Evolutionary conservation across 2,329 filamentous ascomycete species (phyloP).

Genomic region (Venturia asperata): DNA sequence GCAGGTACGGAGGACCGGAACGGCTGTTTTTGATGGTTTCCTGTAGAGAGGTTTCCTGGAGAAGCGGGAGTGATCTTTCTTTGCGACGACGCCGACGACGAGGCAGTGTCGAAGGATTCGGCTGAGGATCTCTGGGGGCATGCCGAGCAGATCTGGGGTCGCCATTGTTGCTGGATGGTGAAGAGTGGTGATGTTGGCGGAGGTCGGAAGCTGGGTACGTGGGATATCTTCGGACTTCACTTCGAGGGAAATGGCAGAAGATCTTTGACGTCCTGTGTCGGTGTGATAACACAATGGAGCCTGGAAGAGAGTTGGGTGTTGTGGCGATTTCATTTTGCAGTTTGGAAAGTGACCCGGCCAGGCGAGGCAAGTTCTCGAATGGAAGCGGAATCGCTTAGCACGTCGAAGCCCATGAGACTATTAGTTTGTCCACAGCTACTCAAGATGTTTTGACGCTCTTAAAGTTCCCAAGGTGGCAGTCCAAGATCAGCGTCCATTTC

Average conservation of each 20-base stretch:
- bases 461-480: no score
- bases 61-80: no score
- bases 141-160: neutral
- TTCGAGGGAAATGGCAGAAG: no score
- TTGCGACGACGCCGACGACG: neutral
- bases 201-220: neutral
- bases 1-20: neutral
- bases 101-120: neutral
- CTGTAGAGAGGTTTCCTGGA: no score
- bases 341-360: no score
- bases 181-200: neutral
- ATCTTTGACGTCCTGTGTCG: no score
- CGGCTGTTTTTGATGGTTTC: neutral
- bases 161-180: neutral
- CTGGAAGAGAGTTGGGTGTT: no score
- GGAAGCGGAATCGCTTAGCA: neutral
- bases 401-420: neutral
- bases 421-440: neutral
- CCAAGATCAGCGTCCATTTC: no score
- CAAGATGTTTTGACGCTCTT: neutral
- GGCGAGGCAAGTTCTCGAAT: neutral
- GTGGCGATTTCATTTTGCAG: no score
- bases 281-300: no score
- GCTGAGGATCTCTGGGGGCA: neutral
- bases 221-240: no score